Evolutionary conservation across 176 grass and related monocot genomes (phyloP).

Genomic region (Eremochloa ophiuroides): DNA sequence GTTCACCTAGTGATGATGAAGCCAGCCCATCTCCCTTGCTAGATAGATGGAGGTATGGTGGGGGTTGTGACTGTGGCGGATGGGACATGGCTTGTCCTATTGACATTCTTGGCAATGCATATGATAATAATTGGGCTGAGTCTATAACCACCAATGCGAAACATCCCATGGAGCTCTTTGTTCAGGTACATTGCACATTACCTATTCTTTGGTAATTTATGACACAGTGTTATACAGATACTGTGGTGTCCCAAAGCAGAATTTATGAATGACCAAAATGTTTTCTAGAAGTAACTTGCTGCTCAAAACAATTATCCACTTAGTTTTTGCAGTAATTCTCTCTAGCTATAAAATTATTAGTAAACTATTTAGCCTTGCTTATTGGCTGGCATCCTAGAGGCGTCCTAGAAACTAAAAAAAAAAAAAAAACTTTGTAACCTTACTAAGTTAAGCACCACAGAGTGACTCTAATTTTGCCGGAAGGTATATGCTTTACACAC

Average conservation of each 20-base stretch:
- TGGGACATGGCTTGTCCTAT: constrained; percentile 98
- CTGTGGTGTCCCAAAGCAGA: neutral
- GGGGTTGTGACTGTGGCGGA: constrained; percentile 84
- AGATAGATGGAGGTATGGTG: constrained; percentile 90
- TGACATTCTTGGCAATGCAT: constrained; percentile 50
- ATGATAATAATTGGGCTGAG: constrained; percentile 41
- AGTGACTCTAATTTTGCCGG: neutral
- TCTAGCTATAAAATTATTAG: neutral
- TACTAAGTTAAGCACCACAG: neutral
- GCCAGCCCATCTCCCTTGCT: constrained; percentile 63
- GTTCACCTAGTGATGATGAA: constrained; percentile 49
- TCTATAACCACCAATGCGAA: constrained; percentile 32
- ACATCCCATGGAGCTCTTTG: constrained; percentile 62
- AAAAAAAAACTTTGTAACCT: neutral
- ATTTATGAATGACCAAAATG: neutral
- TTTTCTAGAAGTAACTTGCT: neutral
- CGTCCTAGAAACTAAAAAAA: neutral
- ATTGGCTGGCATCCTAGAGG: too few species aligned
- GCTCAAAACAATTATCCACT: neutral
- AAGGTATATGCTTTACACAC: neutral
- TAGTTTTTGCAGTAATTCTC: neutral
- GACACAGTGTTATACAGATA: neutral
- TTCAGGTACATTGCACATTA: constrained; percentile 45
- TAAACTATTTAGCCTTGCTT: neutral
- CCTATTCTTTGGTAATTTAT: neutral